Conservation (phyloP, 306 rosid genomes). For the Malus fusca region DNA sequence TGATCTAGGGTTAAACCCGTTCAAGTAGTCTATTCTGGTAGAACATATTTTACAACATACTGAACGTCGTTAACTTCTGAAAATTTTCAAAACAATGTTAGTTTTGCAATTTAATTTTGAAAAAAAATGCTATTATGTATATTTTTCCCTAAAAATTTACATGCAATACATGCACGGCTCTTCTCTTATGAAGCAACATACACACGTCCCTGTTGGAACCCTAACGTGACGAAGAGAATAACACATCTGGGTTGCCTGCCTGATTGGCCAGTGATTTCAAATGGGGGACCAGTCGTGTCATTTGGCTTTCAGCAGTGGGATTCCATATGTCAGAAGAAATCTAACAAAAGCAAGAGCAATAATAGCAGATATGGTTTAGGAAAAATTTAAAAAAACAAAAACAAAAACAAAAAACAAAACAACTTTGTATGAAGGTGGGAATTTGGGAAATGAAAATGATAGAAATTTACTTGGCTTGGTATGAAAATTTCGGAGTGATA, state of each 20-base stretch:
- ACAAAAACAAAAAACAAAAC: background rate
- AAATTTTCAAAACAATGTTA: background rate
- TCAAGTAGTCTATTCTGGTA: too few relatives aligned
- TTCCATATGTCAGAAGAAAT: conserved; percentile 22
- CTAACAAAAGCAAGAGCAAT: background rate
- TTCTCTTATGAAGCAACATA: background rate
- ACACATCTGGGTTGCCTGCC: background rate
- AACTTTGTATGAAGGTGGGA: background rate
- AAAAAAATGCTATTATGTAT: background rate
- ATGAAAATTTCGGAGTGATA: too few relatives aligned
- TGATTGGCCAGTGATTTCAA: conserved; percentile 2
- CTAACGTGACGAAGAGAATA: background rate
- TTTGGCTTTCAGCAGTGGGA: conserved; percentile 10
- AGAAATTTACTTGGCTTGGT: too few relatives aligned
- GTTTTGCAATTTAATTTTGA: background rate
- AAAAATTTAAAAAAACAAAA: background rate
- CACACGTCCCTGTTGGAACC: background rate
- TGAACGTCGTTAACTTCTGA: too few relatives aligned
- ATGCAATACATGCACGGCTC: background rate
- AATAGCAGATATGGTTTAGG: background rate
- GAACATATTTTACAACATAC: too few relatives aligned
- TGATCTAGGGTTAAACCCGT: background rate
- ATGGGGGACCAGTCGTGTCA: conserved; percentile 6
- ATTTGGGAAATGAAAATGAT: background rate
- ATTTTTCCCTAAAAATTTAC: background rate